Evolutionary conservation across 192 early-diverging fungal genomes (phyloP).

Genomic region (Thoreauomyces humboldtii): DNA sequence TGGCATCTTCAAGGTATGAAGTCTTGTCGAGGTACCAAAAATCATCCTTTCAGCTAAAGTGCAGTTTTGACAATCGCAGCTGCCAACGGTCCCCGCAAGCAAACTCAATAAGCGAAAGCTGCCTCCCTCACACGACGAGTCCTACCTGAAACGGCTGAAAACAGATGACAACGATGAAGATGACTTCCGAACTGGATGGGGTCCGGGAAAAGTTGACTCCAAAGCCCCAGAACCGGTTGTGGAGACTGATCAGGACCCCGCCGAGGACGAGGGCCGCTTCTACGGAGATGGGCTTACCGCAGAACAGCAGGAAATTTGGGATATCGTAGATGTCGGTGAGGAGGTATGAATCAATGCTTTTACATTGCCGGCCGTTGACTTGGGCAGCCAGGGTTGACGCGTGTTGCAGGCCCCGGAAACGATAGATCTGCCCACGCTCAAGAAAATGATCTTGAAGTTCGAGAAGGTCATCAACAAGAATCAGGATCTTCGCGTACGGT

Average conservation of each 20-base stretch:
- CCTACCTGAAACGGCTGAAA: constrained; percentile 38
- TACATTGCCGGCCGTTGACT: neutral
- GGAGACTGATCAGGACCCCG: too few relatives aligned
- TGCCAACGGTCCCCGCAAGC: constrained; percentile 22
- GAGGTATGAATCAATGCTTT: constrained; percentile 55
- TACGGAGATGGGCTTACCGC: constrained; percentile 80
- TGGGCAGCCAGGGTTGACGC: neutral
- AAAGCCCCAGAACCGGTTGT: too few relatives aligned
- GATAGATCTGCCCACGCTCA: constrained; percentile 67
- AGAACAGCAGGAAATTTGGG: constrained; percentile 73
- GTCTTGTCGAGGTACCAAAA: neutral
- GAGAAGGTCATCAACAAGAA: constrained; percentile 87
- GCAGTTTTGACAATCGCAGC: neutral
- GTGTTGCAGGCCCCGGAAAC: constrained; percentile 40
- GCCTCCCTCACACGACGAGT: constrained; percentile 37
- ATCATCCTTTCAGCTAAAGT: neutral
- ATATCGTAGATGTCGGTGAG: constrained; percentile 82
- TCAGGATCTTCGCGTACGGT: constrained; percentile 79
- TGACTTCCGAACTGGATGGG: constrained; percentile 13
- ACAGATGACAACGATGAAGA: constrained; percentile 35
- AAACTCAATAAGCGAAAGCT: constrained; percentile 52
- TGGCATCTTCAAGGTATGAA: constrained; percentile 37
- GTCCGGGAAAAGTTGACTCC: neutral
- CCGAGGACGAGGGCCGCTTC: constrained; percentile 77
- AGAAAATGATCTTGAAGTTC: constrained; percentile 76